Evolutionary conservation across 257 asterid genomes (phyloP), one percentile per base, ranked within the genome.

Genomic region (Lycium ferocissimum): DNA sequence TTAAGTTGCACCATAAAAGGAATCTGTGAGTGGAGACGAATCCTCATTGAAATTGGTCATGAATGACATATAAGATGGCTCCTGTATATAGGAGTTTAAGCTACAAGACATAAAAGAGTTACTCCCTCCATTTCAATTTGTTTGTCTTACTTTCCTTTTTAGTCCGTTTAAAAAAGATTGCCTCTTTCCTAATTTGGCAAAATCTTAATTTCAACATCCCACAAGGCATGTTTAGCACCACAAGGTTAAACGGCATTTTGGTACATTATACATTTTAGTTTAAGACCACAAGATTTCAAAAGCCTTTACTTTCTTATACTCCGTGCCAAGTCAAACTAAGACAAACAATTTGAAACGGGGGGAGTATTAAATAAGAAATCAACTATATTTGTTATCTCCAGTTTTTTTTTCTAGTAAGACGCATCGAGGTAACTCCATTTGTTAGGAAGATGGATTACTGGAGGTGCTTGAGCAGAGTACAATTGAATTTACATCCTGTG

Each of bases 381-480:
- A 69, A 38, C 53, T 69, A 15, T 69, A 69, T 69, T 15, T 38
- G 51, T 76, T 53, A 4, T 53, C 47, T 26, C 43, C 40, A 22
- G 45, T 49, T 75, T 22, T 75, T 75, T 11, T 2, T 49, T 47
- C 33, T 26, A 26, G 38, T 3, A 75, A 49, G 43, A 7, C 40
- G 10, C 82, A 53, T 78, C 7, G 47, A 53, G 65, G 26, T 51
- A 76, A 26, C 63, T 76, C 33, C 59, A 49, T 75, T 12, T 22
- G 61, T 13, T 12, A 40, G 79, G 54, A 70, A 17, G 33, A 70
- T 40, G 54, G 35, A 70, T 70, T 33, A 70, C 54, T 40, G 17
- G 43, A 75, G 43, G 57, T 75, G 40, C 82, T 26, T 53, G 47
- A 33, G 82, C 82, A 7, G 45, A 76, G 61, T 20, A 47, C 51